A percentile compares a stretch with the other conserved stretches of the same genome.
phyloP scores from a whole-genome alignment of 2,329 filamentous ascomycete genomes.

The Trichoderma sp. region DNA sequence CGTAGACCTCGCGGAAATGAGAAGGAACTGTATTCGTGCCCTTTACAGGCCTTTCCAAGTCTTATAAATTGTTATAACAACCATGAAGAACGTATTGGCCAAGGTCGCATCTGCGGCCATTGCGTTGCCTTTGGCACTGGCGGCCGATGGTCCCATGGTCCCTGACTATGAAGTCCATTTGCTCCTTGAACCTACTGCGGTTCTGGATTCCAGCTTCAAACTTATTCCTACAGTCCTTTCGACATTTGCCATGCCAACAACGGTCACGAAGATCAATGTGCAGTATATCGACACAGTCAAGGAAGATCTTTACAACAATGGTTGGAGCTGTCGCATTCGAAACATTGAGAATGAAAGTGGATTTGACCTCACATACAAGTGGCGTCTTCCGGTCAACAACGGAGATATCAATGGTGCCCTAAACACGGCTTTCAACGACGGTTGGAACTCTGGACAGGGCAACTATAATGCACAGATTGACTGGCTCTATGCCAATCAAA shows the following conservation, averaged over 20 bases:
- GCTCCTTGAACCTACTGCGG: conserved; percentile 12
- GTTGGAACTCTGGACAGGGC: conserved; percentile 19
- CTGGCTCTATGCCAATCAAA: conserved; percentile 19
- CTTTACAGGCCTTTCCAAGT: not conserved
- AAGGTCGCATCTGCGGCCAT: not conserved
- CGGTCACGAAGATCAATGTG: conserved; percentile 21
- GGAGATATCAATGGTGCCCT: conserved; percentile 9
- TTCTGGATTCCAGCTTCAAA: conserved; percentile 19
- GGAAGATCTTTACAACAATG: conserved; percentile 14
- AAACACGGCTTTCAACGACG: conserved; percentile 6
- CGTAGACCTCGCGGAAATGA: not conserved
- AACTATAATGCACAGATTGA: conserved; percentile 19
- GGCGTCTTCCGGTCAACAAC: conserved; percentile 14
- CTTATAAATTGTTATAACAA: not conserved
- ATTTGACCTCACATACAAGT: conserved; percentile 17
- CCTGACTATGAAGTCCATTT: conserved; percentile 21
- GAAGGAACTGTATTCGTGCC: not conserved
- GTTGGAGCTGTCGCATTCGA: conserved; percentile 19
- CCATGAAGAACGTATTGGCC: not conserved
- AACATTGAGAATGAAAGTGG: conserved; percentile 21
- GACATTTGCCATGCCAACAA: conserved; percentile 20
- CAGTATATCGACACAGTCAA: conserved; percentile 15
- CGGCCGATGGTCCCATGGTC: conserved; percentile 7
- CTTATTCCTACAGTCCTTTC: conserved; percentile 17
- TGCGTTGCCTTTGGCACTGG: not conserved